These are phyloP conservation scores for Garcia nutans DNA, from an alignment of 345 rosid genomes.

Conservation along the genomic window DNA sequence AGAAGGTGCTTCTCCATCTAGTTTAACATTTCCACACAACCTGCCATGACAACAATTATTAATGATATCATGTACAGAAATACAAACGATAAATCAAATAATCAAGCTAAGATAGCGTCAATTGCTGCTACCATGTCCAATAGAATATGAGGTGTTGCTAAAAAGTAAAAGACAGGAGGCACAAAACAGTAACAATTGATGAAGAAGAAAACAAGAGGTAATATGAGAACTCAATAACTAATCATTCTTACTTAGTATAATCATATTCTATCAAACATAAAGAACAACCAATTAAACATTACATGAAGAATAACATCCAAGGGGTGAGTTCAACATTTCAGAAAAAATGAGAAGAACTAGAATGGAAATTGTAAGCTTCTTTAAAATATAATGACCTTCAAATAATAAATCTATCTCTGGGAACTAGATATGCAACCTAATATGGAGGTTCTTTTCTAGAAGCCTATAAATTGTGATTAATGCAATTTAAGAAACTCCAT, in stretches of 20 bases:
- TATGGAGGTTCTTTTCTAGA: neutral
- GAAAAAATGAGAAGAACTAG: neutral
- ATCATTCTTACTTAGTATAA: neutral
- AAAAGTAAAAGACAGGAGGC: neutral
- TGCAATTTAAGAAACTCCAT: neutral
- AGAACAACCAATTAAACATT: neutral
- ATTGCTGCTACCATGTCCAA: too few relatives aligned
- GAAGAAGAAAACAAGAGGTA: constrained; percentile 3
- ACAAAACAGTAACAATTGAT: neutral
- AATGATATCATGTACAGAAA: neutral
- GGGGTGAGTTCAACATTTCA: too few relatives aligned
- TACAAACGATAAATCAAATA: neutral
- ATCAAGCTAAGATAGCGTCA: neutral
- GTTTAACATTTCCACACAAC: constrained; percentile 34
- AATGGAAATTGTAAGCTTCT: neutral
- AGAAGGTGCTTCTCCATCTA: constrained; percentile 32
- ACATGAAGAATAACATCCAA: neutral
- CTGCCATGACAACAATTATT: constrained; percentile 33
- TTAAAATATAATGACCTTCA: neutral
- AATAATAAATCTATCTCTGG: neutral
- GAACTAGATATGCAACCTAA: neutral
- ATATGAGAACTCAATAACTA: neutral
- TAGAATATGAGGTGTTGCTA: too few relatives aligned
- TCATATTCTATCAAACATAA: neutral
- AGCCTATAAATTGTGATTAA: neutral